These are phyloP conservation scores for Penicillium crustosum DNA, from an alignment of 2,329 filamentous ascomycete species.

Conservation along the genomic window DNA sequence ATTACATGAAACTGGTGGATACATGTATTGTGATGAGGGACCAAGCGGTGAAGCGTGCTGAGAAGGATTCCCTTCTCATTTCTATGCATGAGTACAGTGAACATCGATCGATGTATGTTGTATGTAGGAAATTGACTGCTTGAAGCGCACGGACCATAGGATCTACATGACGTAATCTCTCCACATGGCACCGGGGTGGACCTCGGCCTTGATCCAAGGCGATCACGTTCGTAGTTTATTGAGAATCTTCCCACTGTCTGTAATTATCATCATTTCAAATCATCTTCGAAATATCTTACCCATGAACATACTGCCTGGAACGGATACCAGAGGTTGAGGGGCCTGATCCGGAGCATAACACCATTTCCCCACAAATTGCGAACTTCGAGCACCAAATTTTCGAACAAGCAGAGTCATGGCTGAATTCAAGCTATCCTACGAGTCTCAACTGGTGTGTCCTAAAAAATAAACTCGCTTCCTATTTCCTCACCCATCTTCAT, in stretches of 20 bases:
- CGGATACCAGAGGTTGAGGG: not conserved
- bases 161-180: constrained; percentile 29
- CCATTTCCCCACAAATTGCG: not conserved
- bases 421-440: constrained; percentile 67
- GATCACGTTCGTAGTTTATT: constrained; percentile 18
- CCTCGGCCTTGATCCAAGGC: constrained; percentile 14
- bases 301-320: not conserved
- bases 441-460: constrained; percentile 28
- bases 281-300: not conserved
- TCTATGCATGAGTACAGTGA: not conserved
- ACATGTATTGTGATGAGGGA: not conserved
- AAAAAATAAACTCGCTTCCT: not conserved
- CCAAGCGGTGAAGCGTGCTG: not conserved
- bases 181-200: constrained; percentile 8
- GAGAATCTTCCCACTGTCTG: not conserved
- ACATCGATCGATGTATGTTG: not conserved
- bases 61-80: not conserved
- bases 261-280: not conserved
- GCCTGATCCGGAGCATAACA: not conserved
- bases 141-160: constrained; percentile 7
- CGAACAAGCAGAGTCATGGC: constrained; percentile 50
- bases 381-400: not conserved
- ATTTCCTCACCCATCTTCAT: not conserved
- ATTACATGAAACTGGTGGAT: not conserved
- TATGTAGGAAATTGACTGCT: not conserved